Conservation (phyloP, 1,139 yeast genomes). For the Geotrichum carabidarum region DNA sequence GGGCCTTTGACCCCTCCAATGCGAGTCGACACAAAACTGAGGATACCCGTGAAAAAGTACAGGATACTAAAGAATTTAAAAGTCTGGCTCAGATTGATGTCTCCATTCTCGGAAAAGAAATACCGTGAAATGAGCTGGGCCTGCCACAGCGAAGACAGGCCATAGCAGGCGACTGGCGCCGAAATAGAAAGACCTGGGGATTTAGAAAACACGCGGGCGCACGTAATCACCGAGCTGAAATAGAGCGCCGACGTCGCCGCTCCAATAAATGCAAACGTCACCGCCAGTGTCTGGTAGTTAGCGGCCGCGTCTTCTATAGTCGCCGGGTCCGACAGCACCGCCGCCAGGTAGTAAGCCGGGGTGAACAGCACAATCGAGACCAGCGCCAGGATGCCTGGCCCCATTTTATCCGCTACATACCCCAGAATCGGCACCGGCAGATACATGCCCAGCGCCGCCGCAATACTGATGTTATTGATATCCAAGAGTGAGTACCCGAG, state of each 20-base stretch:
- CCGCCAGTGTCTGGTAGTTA: slow-evolving; percentile 17
- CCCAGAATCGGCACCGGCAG: slow-evolving; percentile 79
- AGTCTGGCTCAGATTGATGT: slow-evolving; percentile 33
- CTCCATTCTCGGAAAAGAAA: slow-evolving; percentile 33
- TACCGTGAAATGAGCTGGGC: slow-evolving; percentile 36
- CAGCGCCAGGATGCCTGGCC: slow-evolving; percentile 68
- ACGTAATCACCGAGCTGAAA: slow-evolving; percentile 70
- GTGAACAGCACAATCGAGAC: slow-evolving; percentile 58
- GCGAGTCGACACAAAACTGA: slow-evolving; percentile 30
- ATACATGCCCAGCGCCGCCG: slow-evolving; percentile 77
- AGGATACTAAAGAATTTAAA: slow-evolving; percentile 56
- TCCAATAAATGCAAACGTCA: slow-evolving; percentile 57
- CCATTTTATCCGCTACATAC: slow-evolving; percentile 74
- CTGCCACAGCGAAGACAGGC: slow-evolving; percentile 63
- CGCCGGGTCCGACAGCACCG: slow-evolving; percentile 24
- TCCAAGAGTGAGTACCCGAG: slow-evolving; percentile 62
- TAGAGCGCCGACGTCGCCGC: slow-evolving; percentile 75
- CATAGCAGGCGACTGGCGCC: slow-evolving; percentile 82
- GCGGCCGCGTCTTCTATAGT: slow-evolving; percentile 3
- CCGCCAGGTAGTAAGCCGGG: slow-evolving; percentile 63
- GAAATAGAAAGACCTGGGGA: slow-evolving; percentile 77
- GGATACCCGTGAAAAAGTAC: slow-evolving; percentile 29
- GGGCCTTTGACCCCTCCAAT: slow-evolving; percentile 14
- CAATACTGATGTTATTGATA: slow-evolving; percentile 70
- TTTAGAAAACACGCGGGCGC: slow-evolving; percentile 76